These are phyloP conservation scores for Lentinula sp. DNA, from an alignment of 768 basidiomycete genomes.

Conservation along the genomic window DNA sequence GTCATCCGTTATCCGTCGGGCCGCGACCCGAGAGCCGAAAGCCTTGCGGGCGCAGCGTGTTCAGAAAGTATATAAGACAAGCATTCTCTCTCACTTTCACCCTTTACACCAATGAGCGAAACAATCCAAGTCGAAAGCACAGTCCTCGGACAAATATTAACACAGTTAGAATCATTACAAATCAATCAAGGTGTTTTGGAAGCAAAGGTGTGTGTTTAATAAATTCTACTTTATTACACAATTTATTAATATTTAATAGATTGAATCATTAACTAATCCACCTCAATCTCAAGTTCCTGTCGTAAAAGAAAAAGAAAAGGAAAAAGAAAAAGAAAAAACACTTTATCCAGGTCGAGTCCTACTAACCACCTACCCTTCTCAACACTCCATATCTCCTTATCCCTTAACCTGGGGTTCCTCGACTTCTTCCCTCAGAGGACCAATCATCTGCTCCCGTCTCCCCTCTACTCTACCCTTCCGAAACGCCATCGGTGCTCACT, in stretches of 20 bases:
- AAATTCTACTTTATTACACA: too few species aligned
- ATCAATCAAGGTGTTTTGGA: slow-evolving; percentile 72
- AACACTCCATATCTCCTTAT: slow-evolving; percentile 80
- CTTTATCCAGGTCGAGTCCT: slow-evolving; percentile 81
- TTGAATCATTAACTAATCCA: neutral
- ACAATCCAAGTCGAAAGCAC: too few species aligned
- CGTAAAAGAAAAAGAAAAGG: too few species aligned
- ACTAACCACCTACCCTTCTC: slow-evolving; percentile 90
- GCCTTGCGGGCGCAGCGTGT: neutral
- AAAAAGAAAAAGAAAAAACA: slow-evolving; percentile 38
- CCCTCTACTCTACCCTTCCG: slow-evolving; percentile 80
- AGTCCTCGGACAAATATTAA: slow-evolving; percentile 65
- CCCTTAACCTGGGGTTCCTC: slow-evolving; percentile 78
- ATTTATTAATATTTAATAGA: neutral
- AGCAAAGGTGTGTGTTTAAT: slow-evolving; percentile 50
- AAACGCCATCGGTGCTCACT: slow-evolving; percentile 92
- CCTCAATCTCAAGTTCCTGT: too few species aligned
- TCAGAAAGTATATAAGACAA: neutral
- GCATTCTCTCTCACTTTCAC: neutral
- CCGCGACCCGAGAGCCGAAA: too few species aligned
- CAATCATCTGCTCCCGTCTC: slow-evolving; percentile 84
- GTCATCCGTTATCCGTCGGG: too few species aligned
- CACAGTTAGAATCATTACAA: slow-evolving; percentile 65
- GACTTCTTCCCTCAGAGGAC: slow-evolving; percentile 64
- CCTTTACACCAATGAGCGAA: neutral